Evolutionary conservation across 2,329 filamentous ascomycete genomes (phyloP).

Genomic region (Epichloe amarillans): DNA sequence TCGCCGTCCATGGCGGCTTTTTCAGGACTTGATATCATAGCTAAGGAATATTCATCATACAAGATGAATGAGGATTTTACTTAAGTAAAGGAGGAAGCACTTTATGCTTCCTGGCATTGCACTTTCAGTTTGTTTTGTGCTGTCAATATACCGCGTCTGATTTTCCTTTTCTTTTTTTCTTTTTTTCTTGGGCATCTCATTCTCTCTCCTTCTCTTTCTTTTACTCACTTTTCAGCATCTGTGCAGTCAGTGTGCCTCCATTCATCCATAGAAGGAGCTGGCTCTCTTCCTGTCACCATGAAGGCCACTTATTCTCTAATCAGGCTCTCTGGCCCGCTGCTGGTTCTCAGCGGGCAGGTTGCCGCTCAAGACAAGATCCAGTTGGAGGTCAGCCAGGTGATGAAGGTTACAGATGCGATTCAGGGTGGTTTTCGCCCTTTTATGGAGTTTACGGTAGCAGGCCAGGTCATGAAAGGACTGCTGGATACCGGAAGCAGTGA

Average conservation of each 20-base stretch:
- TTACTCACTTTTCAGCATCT: no score
- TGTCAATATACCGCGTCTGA: no score
- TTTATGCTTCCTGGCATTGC: no score
- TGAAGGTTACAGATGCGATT: background rate
- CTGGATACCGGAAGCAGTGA: constrained; percentile 4
- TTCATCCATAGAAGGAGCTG: background rate
- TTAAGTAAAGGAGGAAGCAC: no score
- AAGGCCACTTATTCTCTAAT: background rate
- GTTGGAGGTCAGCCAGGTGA: background rate
- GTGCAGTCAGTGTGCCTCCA: no score
- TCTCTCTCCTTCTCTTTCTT: background rate
- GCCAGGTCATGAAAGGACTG: background rate
- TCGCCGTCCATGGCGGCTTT: no score
- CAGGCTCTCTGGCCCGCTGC: background rate
- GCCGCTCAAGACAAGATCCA: background rate
- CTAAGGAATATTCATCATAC: no score
- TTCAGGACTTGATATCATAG: no score
- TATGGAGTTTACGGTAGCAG: constrained; percentile 1
- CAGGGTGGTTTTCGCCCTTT: constrained; percentile 1
- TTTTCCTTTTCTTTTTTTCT: no score
- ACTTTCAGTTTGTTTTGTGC: no score
- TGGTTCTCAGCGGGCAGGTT: background rate
- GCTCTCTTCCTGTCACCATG: background rate
- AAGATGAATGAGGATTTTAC: no score
- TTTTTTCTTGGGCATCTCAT: no score